Conservation (phyloP, 495 filamentous ascomycete genomes). For the Hypoxylon rickii region DNA sequence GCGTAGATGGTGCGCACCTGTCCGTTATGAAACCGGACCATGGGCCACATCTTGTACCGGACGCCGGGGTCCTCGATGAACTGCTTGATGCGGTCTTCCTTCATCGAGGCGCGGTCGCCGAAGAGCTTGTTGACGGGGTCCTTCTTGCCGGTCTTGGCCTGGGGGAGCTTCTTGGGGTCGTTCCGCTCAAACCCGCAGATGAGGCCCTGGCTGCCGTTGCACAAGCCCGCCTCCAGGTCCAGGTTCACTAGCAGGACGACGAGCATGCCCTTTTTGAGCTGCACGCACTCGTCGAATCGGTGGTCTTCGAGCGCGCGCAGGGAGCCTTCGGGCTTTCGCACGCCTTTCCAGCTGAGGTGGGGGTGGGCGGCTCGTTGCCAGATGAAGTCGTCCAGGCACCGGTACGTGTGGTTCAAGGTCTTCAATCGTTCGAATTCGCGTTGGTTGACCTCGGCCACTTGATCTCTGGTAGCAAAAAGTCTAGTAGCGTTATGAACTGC, state of each 20-base stretch:
- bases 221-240: constrained; percentile 68
- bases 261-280: constrained; percentile 83
- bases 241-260: constrained; percentile 97
- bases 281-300: constrained; percentile 50
- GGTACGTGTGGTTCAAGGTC: constrained; percentile 56
- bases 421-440: constrained; percentile 45
- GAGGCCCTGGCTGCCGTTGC: constrained; percentile 88
- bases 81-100: constrained; percentile 33
- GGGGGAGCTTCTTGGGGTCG: constrained; percentile 60
- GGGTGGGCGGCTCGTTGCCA: constrained; percentile 61
- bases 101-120: constrained; percentile 51
- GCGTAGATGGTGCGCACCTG: constrained; percentile 47
- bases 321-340: constrained; percentile 55
- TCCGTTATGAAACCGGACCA: constrained; percentile 70
- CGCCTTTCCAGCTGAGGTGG: constrained; percentile 60
- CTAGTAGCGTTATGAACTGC: constrained; percentile 49
- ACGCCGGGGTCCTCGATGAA: constrained; percentile 36
- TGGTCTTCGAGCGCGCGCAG: constrained; percentile 66
- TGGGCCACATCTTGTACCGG: constrained; percentile 60
- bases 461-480: constrained; percentile 49
- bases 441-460: constrained; percentile 48
- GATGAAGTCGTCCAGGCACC: constrained; percentile 72
- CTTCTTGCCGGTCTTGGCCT: constrained; percentile 25
- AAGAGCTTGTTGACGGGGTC: constrained; percentile 22
- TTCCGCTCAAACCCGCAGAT: constrained; percentile 76